Percentiles rank a stretch among this genome's conserved stretches.
Evolutionary conservation across 139 green algal genomes (phyloP).

Genomic region (Haematococcus lacustris): DNA sequence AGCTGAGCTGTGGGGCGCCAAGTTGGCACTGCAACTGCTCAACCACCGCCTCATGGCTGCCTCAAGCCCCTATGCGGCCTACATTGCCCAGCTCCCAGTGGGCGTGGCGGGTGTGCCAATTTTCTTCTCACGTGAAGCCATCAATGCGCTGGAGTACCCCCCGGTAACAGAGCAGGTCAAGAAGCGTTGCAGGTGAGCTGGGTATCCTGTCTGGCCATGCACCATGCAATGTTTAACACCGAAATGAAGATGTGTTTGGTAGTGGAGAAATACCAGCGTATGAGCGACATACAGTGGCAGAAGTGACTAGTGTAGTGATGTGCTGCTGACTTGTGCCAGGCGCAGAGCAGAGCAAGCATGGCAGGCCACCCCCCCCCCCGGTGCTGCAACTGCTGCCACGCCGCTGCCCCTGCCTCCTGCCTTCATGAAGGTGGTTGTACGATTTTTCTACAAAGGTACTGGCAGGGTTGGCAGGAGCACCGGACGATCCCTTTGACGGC

Average conservation of each 20-base stretch:
- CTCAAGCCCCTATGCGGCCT: slow-evolving; percentile 37
- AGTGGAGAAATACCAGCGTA: too few relatives aligned
- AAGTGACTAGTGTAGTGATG: too few relatives aligned
- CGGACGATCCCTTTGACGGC: slow-evolving; percentile 54
- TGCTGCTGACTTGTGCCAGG: too few relatives aligned
- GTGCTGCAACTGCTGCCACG: too few relatives aligned
- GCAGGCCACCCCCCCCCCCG: too few relatives aligned
- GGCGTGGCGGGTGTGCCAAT: slow-evolving; percentile 66
- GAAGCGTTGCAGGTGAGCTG: slow-evolving; percentile 59
- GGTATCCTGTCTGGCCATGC: too few relatives aligned
- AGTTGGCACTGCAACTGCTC: slow-evolving; percentile 49
- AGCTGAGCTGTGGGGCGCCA: slow-evolving; percentile 68
- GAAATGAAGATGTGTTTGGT: too few relatives aligned
- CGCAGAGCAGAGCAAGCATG: too few relatives aligned
- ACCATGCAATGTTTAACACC: too few relatives aligned
- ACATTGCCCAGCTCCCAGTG: slow-evolving; percentile 59
- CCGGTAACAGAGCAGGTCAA: slow-evolving; percentile 65
- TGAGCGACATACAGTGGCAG: too few relatives aligned
- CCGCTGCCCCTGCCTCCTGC: too few relatives aligned
- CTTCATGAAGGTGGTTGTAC: slow-evolving; percentile 41
- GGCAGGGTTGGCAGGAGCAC: slow-evolving; percentile 30
- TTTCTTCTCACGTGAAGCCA: slow-evolving; percentile 52
- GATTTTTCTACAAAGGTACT: slow-evolving; percentile 50
- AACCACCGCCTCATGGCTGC: slow-evolving; percentile 40
- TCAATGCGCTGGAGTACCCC: slow-evolving; percentile 64